Evolutionary conservation across 1,284 basidiomycete species (phyloP).

Genomic region (Cutaneotrichosporon sp.): DNA sequence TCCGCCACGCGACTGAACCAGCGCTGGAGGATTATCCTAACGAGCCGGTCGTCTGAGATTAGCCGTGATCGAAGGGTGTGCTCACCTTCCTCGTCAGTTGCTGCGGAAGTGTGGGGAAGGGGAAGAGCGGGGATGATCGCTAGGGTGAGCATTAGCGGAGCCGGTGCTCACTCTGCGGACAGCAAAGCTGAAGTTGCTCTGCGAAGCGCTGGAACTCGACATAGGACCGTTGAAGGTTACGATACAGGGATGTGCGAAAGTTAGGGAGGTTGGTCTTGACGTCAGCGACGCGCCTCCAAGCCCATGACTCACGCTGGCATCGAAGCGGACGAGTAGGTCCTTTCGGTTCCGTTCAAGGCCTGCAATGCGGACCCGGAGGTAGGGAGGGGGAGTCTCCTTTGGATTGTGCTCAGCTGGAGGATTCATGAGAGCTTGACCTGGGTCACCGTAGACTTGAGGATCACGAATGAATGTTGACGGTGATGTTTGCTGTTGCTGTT

Average conservation of each 20-base stretch:
- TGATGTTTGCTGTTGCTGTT: slow-evolving; percentile 8
- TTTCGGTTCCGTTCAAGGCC: slow-evolving; percentile 87
- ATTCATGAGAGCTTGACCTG: slow-evolving; percentile 34
- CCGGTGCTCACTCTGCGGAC: slow-evolving; percentile 66
- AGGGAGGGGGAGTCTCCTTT: slow-evolving; percentile 56
- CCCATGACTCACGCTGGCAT: slow-evolving; percentile 76
- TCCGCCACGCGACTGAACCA: slow-evolving; percentile 88
- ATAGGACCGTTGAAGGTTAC: slow-evolving; percentile 87
- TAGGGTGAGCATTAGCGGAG: slow-evolving; percentile 24
- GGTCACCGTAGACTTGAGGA: slow-evolving; percentile 47
- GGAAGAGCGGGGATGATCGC: slow-evolving; percentile 86
- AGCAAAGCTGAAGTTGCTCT: slow-evolving; percentile 75
- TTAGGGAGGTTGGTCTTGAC: slow-evolving; percentile 84
- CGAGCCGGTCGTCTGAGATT: slow-evolving; percentile 71
- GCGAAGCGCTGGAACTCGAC: slow-evolving; percentile 88
- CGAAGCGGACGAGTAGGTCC: slow-evolving; percentile 85
- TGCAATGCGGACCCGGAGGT: slow-evolving; percentile 80
- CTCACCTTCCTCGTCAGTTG: slow-evolving; percentile 83
- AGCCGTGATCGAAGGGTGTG: neutral
- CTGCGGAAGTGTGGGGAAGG: slow-evolving; percentile 84
- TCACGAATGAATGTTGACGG: slow-evolving; percentile 31
- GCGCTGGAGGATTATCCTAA: slow-evolving; percentile 85
- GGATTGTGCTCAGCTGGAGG: slow-evolving; percentile 19
- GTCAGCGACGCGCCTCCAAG: neutral
- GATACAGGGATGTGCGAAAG: slow-evolving; percentile 81